These are phyloP conservation scores for Eleusine indica DNA, from an alignment of 176 grass and related monocot genomes.

Conservation along the genomic window DNA sequence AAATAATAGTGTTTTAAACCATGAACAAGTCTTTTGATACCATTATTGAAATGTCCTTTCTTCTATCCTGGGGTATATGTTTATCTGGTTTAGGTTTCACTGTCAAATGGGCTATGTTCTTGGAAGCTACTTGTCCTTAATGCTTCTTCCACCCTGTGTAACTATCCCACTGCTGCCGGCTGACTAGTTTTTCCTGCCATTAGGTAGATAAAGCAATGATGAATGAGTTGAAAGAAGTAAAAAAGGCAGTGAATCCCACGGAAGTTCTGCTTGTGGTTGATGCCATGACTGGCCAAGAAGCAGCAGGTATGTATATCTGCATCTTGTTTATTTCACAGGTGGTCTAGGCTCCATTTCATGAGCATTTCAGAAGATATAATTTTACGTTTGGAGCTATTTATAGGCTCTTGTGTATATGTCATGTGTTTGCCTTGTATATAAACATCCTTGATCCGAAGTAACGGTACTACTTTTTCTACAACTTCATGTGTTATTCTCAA, in stretches of 20 bases:
- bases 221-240: conserved; percentile 89
- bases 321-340: not conserved
- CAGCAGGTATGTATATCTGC: conserved; percentile 16
- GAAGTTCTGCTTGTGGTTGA: conserved; percentile 89
- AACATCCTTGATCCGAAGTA: not conserved
- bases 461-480: not conserved
- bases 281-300: conserved; percentile 79
- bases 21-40: not conserved
- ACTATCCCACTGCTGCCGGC: not conserved
- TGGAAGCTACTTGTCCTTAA: not conserved
- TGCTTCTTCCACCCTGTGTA: conserved; percentile 11
- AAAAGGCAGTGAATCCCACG: conserved; percentile 68
- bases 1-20: not conserved
- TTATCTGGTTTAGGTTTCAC: not conserved
- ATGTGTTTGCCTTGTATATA: conserved; percentile 12
- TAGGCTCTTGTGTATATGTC: not conserved
- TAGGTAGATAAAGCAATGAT: conserved; percentile 94
- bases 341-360: conserved; percentile 1
- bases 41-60: not conserved
- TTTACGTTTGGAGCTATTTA: not conserved
- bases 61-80: conserved; percentile 8
- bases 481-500: conserved; percentile 8
- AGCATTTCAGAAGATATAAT: not conserved
- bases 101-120: not conserved
- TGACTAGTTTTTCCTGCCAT: conserved; percentile 38